Percentiles rank a stretch among this genome's conserved stretches.
These are phyloP conservation scores for Erodium texanum DNA, from an alignment of 441 rosid species.

Conservation along the genomic window DNA sequence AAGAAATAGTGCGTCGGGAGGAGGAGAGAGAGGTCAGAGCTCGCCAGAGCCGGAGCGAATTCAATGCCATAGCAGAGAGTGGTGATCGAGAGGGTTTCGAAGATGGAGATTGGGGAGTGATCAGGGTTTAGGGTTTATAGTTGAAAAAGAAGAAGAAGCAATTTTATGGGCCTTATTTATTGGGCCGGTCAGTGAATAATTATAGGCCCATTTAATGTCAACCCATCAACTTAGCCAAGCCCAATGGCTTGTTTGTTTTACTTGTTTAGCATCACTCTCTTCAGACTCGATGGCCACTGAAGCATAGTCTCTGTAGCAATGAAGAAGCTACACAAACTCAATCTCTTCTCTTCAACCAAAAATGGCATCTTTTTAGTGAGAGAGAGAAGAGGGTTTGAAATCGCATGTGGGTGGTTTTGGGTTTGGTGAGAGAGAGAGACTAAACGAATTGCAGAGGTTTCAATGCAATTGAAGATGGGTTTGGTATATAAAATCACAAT, in stretches of 20 bases:
- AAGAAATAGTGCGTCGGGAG: constrained; percentile 18
- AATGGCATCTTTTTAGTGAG: no score
- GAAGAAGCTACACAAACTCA: no score
- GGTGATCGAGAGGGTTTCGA: neutral
- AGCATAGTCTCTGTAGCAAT: no score
- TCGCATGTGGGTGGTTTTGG: constrained; percentile 17
- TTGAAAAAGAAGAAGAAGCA: neutral
- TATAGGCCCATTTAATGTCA: neutral
- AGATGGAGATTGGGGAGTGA: no score
- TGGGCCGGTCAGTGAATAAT: neutral
- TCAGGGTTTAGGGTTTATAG: neutral
- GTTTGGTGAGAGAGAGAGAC: constrained; percentile 13
- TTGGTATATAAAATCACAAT: constrained; percentile 10
- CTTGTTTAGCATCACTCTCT: no score
- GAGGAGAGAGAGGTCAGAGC: constrained; percentile 18
- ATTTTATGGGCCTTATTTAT: neutral
- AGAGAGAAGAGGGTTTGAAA: constrained; percentile 18
- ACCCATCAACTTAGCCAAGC: no score
- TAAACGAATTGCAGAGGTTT: neutral
- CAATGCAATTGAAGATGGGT: constrained; percentile 22
- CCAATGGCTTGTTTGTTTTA: no score
- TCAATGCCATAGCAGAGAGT: constrained; percentile 26
- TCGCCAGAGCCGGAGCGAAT: constrained; percentile 36
- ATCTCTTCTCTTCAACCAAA: no score
- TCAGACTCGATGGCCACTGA: no score